Base-by-base conservation (phyloP, 441 rosid genomes). In the Erysimum cheiri region DNA sequence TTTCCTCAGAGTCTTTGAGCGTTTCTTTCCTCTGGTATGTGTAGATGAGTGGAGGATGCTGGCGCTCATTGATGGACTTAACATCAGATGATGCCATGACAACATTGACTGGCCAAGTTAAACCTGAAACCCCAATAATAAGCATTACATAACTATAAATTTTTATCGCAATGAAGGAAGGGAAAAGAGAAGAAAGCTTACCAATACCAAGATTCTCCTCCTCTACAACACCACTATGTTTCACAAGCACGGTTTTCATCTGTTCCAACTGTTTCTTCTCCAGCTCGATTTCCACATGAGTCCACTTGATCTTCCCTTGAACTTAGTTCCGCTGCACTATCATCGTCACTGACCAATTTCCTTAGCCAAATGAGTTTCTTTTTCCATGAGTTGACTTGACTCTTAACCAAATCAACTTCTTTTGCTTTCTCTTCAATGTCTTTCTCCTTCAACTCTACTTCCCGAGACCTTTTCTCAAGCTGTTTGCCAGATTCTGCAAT, bases 351-450 rank as follows among this genome's bases (percentile, higher is more conserved):
- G 0, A 5, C 33, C 55, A 50, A 26, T 52, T 6, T 52, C 8
- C 35, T 52, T 1, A 52, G 15, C 56, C 28, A 35, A 12, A 28
- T 3, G 35, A 52, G 57, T 52, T 52, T 52, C 10, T 5, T 13
- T 52, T 52, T 17, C 57, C 35, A 52, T 52, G 35, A 28, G 13
- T 50, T 52, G 35, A 50, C 56, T 50, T 50, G 17, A 50, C 35
- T 50, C 56, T 28, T 50, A 1, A 50, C 56, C 35, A 28, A 28
- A 50, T 50, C 32, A 26, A 26, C 17, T 50, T 50, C 56, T 26
- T 50, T 50, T 28, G 35, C 9, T 28, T 26, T 50, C 15, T 12
- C 56, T 50, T 50, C 56, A 26, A 50, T 29, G 15, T 50, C 56
- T 3, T 50, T 50, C 32, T 50, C 43, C 14, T 35, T 35, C 15